These are phyloP conservation scores for Rhizopogon rudus DNA, from an alignment of 768 basidiomycete genomes.

Conservation along the genomic window DNA sequence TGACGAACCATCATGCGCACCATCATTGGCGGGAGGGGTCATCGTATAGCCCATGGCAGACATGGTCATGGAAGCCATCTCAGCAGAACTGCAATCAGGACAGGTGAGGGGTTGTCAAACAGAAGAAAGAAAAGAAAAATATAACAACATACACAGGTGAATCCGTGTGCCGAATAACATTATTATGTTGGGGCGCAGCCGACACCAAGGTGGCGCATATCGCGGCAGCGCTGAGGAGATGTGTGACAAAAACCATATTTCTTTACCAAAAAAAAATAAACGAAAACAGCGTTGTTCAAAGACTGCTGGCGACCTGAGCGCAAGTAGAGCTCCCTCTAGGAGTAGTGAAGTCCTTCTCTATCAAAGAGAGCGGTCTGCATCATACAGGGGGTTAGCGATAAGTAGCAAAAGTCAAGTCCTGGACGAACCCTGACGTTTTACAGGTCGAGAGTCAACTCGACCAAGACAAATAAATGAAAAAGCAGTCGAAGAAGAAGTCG, in stretches of 20 bases:
- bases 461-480: conserved; percentile 35
- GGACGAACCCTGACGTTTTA: conserved; percentile 40
- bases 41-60: not conserved
- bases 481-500: conserved; percentile 23
- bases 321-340: conserved; percentile 58
- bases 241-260: conserved; percentile 59
- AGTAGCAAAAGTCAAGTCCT: conserved; percentile 1
- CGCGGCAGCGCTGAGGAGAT: conserved; percentile 49
- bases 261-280: conserved; percentile 18
- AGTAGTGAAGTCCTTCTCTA: conserved; percentile 49
- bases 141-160: not conserved
- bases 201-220: conserved; percentile 47
- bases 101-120: not conserved
- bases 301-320: conserved; percentile 37
- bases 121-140: not conserved
- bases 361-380: conserved; percentile 71
- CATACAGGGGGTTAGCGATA: conserved; percentile 5
- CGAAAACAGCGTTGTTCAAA: conserved; percentile 42
- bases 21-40: not conserved
- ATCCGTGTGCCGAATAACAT: conserved; percentile 9
- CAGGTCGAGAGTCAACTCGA: conserved; percentile 68
- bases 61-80: not conserved
- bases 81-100: not conserved
- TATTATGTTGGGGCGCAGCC: conserved; percentile 39
- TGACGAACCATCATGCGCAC: not conserved